phyloP scores from a whole-genome alignment of 2,329 filamentous ascomycete genomes.

The Aureobasidium sp. region DNA sequence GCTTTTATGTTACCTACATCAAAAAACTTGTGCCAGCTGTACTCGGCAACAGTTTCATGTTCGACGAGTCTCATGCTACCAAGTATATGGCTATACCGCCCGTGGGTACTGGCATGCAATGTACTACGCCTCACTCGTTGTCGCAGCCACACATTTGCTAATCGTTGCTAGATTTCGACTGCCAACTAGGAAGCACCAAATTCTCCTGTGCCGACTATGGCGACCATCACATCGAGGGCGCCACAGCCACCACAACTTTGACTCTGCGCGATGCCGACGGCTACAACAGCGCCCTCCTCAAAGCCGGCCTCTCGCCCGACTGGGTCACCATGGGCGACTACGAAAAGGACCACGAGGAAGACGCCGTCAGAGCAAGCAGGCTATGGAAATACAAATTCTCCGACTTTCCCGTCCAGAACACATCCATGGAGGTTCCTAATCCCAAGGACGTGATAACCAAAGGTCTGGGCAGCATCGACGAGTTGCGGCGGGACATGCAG shows the following conservation, averaged over 20 bases:
- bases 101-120: not conserved
- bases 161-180: conserved; percentile 1
- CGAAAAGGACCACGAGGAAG: not conserved
- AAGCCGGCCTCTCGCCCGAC: conserved; percentile 7
- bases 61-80: not conserved
- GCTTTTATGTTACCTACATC: conserved; percentile 13
- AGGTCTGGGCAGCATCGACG: conserved; percentile 9
- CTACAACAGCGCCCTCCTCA: not conserved
- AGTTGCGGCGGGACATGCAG: conserved; percentile 5
- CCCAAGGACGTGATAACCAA: conserved; percentile 13
- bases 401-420: conserved; percentile 3
- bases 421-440: not conserved
- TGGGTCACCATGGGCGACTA: conserved; percentile 12
- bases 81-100: not conserved
- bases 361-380: not conserved
- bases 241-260: not conserved
- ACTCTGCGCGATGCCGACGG: conserved; percentile 5
- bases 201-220: too few relatives aligned
- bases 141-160: not conserved
- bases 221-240: too few relatives aligned
- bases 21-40: conserved; percentile 4
- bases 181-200: not conserved
- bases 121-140: not conserved
- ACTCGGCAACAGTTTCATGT: conserved; percentile 13
- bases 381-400: conserved; percentile 1